phyloP scores from a whole-genome alignment of 73 alveolate species.

The Paramecium pentaurelia region DNA sequence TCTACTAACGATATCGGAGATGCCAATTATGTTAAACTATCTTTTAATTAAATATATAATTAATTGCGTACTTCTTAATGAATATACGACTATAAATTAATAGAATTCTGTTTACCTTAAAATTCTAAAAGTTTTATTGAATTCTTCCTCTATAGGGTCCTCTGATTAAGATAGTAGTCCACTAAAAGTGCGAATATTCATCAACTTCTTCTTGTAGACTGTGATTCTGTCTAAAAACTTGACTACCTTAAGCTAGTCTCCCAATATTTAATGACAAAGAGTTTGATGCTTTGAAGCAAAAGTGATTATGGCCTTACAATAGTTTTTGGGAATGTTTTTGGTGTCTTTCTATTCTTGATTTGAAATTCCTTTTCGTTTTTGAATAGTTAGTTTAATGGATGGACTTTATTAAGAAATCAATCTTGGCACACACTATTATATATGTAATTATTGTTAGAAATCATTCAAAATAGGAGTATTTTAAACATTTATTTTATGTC shows the following conservation, averaged over 20 bases:
- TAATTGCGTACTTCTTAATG: not conserved
- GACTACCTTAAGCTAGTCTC: not conserved
- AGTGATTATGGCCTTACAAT: constrained; percentile 33
- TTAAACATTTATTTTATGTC: not conserved
- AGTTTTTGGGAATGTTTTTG: constrained; percentile 30
- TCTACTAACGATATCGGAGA: not conserved
- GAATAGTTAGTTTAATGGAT: not conserved
- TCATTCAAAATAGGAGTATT: not conserved
- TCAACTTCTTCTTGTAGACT: not conserved
- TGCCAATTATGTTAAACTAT: constrained; percentile 4
- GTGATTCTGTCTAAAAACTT: constrained; percentile 1
- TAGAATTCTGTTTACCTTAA: not conserved
- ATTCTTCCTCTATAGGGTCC: constrained; percentile 15
- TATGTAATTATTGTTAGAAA: not conserved
- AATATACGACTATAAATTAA: not conserved
- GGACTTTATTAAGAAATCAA: not conserved
- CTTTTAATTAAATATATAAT: constrained; percentile 8
- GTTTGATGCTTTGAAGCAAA: not conserved
- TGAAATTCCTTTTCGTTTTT: not conserved
- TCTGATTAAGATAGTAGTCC: not conserved
- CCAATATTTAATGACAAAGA: not conserved
- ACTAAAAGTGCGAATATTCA: constrained; percentile 11
- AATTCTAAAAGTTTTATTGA: not conserved
- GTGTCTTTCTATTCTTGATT: not conserved
- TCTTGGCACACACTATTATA: not conserved